Conservation (phyloP, 2,329 filamentous ascomycete species). For the Clonostachys solani region DNA sequence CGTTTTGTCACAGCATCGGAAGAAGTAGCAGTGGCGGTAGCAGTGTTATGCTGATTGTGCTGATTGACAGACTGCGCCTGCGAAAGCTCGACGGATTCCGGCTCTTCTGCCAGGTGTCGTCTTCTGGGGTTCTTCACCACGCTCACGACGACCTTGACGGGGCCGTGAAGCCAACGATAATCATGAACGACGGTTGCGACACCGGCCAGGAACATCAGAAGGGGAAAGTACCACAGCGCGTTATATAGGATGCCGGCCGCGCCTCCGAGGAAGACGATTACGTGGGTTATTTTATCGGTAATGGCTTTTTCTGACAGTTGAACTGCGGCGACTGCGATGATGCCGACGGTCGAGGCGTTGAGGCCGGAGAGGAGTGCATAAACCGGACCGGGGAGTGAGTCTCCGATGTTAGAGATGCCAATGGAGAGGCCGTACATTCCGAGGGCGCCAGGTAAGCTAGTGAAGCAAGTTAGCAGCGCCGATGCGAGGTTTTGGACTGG, state of each 20-base stretch:
- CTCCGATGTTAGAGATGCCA: conserved; percentile 56
- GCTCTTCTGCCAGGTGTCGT: not conserved
- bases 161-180: conserved; percentile 3
- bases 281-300: conserved; percentile 56
- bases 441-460: conserved; percentile 63
- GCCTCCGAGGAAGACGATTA: conserved; percentile 60
- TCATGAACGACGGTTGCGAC: conserved; percentile 35
- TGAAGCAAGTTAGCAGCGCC: not conserved
- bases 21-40: not conserved
- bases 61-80: not conserved
- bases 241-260: conserved; percentile 66
- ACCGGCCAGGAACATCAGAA: conserved; percentile 57
- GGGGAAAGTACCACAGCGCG: conserved; percentile 70
- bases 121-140: conserved; percentile 3
- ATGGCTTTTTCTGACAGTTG: conserved; percentile 65
- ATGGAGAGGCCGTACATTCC: conserved; percentile 66
- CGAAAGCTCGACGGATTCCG: not conserved
- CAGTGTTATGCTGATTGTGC: not conserved
- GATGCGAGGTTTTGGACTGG: not conserved
- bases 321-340: conserved; percentile 66
- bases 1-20: not conserved
- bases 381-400: conserved; percentile 53
- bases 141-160: conserved; percentile 2
- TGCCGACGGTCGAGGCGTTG: conserved; percentile 68
- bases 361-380: conserved; percentile 69